A percentile compares a stretch with the other conserved stretches of the same genome.
Conservation (phyloP, 768 basidiomycete species). For the Psilocybe sp. region DNA sequence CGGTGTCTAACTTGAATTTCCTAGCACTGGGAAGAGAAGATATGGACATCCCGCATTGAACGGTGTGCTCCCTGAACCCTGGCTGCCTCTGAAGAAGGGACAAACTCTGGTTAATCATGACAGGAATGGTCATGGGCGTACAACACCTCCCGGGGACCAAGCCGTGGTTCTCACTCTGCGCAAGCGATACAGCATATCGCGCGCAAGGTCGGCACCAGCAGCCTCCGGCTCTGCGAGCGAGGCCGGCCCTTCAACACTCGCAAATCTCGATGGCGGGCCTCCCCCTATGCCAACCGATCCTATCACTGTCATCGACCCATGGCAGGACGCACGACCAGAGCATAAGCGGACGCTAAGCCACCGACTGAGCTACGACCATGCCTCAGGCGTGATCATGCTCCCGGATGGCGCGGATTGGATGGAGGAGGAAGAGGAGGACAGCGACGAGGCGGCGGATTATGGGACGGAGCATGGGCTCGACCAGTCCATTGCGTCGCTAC, state of each 20-base stretch:
- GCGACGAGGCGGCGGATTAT: conserved; percentile 48
- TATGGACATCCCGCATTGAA: conserved; percentile 95
- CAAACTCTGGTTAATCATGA: conserved; percentile 69
- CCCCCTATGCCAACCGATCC: conserved; percentile 17
- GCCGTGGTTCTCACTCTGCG: conserved; percentile 83
- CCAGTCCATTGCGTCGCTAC: conserved; percentile 10
- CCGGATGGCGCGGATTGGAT: conserved; percentile 72
- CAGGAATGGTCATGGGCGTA: conserved; percentile 25
- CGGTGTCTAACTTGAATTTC: not conserved
- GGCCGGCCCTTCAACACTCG: conserved; percentile 1
- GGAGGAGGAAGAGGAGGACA: conserved; percentile 49
- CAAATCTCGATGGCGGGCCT: conserved; percentile 2
- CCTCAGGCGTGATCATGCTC: conserved; percentile 84
- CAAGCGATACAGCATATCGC: conserved; percentile 58
- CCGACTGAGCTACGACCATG: conserved; percentile 80
- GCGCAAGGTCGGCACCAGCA: conserved; percentile 26
- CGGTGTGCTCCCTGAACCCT: conserved; percentile 90
- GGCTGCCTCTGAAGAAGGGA: conserved; percentile 88
- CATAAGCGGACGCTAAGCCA: conserved; percentile 36
- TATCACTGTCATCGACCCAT: conserved; percentile 45
- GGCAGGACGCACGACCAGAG: conserved; percentile 46
- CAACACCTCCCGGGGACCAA: conserved; percentile 42
- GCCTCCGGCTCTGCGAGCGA: conserved; percentile 13
- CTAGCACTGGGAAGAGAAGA: conserved; percentile 87
- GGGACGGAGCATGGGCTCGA: conserved; percentile 29